Base-by-base conservation (phyloP, 2,329 filamentous ascomycete genomes). In the Helminthosporium solani region DNA sequence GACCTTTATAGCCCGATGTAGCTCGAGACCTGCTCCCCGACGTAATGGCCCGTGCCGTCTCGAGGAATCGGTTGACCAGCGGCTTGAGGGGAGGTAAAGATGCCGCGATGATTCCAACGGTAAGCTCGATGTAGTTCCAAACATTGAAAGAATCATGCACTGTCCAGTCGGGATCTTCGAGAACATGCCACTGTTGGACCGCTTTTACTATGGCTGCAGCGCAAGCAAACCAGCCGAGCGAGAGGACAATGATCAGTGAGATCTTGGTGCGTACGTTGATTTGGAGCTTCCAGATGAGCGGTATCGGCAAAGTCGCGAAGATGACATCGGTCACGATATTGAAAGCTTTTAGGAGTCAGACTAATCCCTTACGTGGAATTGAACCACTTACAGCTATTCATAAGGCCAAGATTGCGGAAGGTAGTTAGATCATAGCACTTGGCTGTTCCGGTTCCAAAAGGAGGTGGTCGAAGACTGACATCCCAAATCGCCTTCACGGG, bases 401-500 rank as follows among this genome's bases (percentile, higher is more conserved):
- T 71, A n/a, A 79, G 56, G 12, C 73, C 75, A 19, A 78, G 66
- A 21, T 67, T 63, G n/a, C 63, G 68, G 52, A 74, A 78, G 1
- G 68, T 71, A 2, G 43, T 48, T 25, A 60, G 57, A 9, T 64
- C 68, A 52, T 73, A 76, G 55, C 77, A 80, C n/a, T 66, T 68
- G 0, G 74, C 72, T 16, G 51, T 61, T 6, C 56, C 58, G 3
- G 43, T 57, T 2, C 55, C 60, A 3, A 60, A 53, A 9, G 63
- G 61, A 15, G 64, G 53, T 1, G 66, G 61, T n/a, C 62, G 61
- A 1, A 72, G 44, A 2, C 50, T 48, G 7, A 58, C 52, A 46
- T 77, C 64, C 77, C 77, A 80, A 0, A 66, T 65, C 7, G 76
- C 75, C 11, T 56, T 40, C 5, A 78, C 63, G 0, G 76, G 75